phyloP scores from a whole-genome alignment of 495 filamentous ascomycete species.

The Clavariopsis aquatica region DNA sequence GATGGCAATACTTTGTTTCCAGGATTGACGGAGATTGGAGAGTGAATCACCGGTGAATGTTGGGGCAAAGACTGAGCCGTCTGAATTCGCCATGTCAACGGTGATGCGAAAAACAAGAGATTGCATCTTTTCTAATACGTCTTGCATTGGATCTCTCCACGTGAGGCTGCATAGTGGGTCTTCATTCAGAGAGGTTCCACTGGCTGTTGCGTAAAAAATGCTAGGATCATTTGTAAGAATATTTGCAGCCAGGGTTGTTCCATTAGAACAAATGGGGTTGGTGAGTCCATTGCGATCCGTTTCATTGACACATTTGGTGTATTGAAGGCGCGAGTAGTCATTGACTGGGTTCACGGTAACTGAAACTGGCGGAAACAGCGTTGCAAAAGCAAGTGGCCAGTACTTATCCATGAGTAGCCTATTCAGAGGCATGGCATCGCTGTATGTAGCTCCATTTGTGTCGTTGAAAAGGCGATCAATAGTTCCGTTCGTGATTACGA shows the following conservation, averaged over 20 bases:
- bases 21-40: not conserved
- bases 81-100: conserved; percentile 20
- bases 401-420: conserved; percentile 13
- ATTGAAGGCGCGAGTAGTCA: conserved; percentile 9
- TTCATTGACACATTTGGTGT: conserved; percentile 12
- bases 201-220: conserved; percentile 17
- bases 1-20: conserved; percentile 9
- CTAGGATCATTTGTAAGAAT: conserved; percentile 23
- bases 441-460: conserved; percentile 6
- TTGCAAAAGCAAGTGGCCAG: conserved; percentile 18
- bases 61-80: conserved; percentile 17
- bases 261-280: conserved; percentile 4
- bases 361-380: conserved; percentile 25
- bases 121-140: conserved; percentile 26
- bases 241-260: not conserved
- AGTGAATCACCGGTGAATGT: conserved; percentile 5
- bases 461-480: not conserved
- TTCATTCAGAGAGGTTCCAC: not conserved
- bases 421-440: conserved; percentile 11
- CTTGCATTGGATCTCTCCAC: conserved; percentile 27
- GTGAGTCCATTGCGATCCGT: not conserved
- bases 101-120: conserved; percentile 31
- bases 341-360: conserved; percentile 18
- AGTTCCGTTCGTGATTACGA: conserved; percentile 17
- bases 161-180: conserved; percentile 17